Base-by-base conservation (phyloP, 1,139 yeast species). In the Hansenula sp. region DNA sequence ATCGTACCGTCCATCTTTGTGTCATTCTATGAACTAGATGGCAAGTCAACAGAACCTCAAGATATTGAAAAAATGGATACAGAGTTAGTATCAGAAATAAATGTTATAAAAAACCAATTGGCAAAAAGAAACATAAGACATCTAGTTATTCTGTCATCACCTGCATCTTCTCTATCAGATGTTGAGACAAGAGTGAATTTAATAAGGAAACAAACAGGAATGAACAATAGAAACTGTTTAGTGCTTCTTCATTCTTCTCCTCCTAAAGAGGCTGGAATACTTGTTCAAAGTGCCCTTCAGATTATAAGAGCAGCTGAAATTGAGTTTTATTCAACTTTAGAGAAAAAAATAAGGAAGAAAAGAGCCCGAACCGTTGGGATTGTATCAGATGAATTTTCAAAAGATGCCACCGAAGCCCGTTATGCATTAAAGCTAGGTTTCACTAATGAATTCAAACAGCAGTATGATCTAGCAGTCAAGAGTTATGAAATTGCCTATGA, bases 401-500 rank as follows among this genome's bases (percentile, higher is more conserved):
- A 59, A 32, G 60, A 56, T 5, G 65, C 68, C 11, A 71, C 76
- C 69, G 70, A 70, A n/a, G 66, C 73, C 0, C 59, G 82, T 25
- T 74, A 74, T 46, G 65, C 73, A 1, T 54, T 73, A 44, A 78
- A 78, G 48, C 57, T 67, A 29, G 79, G 77, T 0, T 59, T 67
- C 1, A 55, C 76, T 36, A 64, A 73, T 10, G 79, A 76, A 50
- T 57, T 73, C 44, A 63, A 67, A 41, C 72, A 68, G 24, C 71
- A 73, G 18, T 52, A 67, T 20, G 79, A 73, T 11, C 54, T 63
- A 16, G 67, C 79, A 0, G 57, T 71, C 12, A 73, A 71, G 43
- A 55, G 66, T n/a, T 66, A 69, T 50, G 80, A 75, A 44, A 57
- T 66, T 12, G 67, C 77, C 0, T 76, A 77, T 47, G 78, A 75